These are phyloP conservation scores for Leptodontidium sp. DNA, from an alignment of 2,329 filamentous ascomycete genomes.

Conservation along the genomic window DNA sequence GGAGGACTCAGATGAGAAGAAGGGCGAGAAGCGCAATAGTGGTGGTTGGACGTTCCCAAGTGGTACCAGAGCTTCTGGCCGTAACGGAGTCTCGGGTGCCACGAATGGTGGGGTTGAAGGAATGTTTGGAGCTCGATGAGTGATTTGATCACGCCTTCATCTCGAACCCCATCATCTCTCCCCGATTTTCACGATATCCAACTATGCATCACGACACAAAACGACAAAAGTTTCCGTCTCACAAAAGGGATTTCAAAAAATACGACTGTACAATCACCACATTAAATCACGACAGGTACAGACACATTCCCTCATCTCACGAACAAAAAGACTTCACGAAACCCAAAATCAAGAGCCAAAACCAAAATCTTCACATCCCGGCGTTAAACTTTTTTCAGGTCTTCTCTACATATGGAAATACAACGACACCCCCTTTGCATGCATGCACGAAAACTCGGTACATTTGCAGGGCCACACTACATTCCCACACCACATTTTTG, in stretches of 20 bases:
- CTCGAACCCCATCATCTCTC: not conserved
- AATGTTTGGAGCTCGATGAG: constrained; percentile 35
- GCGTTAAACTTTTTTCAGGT: constrained; percentile 3
- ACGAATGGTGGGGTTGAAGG: constrained; percentile 34
- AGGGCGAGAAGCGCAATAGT: constrained; percentile 48
- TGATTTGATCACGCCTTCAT: not conserved
- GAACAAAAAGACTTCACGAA: not conserved
- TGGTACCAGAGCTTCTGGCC: constrained; percentile 31
- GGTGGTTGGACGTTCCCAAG: constrained; percentile 43
- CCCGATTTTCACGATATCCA: not conserved
- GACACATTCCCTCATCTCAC: not conserved
- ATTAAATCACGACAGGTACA: not conserved
- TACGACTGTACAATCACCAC: not conserved
- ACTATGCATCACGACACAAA: not conserved
- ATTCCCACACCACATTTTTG: not conserved
- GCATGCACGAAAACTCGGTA: not conserved
- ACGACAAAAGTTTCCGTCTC: not conserved
- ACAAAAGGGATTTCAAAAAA: not conserved
- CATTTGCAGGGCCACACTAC: not conserved
- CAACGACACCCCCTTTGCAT: constrained; percentile 13
- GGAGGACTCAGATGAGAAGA: constrained; percentile 65
- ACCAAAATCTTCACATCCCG: constrained; percentile 12
- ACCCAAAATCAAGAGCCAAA: not conserved
- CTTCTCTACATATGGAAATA: not conserved
- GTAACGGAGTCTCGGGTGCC: constrained; percentile 30